Evolutionary conservation across 1,284 basidiomycete genomes (phyloP), one percentile per base, ranked within the genome.

Genomic region (Ustilago shanxiensis): DNA sequence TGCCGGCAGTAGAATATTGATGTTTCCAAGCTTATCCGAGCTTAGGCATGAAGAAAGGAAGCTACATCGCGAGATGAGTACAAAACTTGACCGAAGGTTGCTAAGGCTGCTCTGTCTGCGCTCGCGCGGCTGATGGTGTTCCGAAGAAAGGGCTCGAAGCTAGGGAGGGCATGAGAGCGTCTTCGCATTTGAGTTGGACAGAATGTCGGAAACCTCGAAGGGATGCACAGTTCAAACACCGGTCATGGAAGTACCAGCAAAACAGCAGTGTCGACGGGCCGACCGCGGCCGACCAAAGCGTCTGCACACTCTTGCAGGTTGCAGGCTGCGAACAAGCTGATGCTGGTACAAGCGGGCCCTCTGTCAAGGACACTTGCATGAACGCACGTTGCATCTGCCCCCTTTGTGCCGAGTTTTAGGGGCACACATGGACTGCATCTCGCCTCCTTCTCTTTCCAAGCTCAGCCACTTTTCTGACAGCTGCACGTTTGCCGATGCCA

Each of bases 331-430:
- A 22, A 18, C 5, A n/a, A 35, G 51, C 29, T 53, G 31, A 14
- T 13, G 33, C 35, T 56, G 53, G 53, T 55, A 55, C 53, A 55
- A 31, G 26, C 24, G 22, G 49, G 22, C 49, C 24, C 49, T 28
- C 29, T 50, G 3, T 50, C 6, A 37, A n/a, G 31, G n/a, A 8
- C 31, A 37, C 9, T 16, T 37, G 51, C 33, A 37, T 53, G 31
- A 53, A 53, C 7, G n/a, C n/a, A 45, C 22, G 11, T 45, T 45
- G 44, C 44, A n/a, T 45, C n/a, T 22, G 44, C 44, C 44, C 22
- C 8, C 22, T 22, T 45, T 13, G n/a, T 3, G 22, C n/a, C 44
- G n/a, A 45, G 44, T 7, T 20, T 16, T 20, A 14, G 39, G 18
- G 18, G 39, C 39, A 41, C 8, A 20, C 39, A 41, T 20, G n/a